phyloP scores from a whole-genome alignment of 306 rosid genomes.

The Datisca glomerata region DNA sequence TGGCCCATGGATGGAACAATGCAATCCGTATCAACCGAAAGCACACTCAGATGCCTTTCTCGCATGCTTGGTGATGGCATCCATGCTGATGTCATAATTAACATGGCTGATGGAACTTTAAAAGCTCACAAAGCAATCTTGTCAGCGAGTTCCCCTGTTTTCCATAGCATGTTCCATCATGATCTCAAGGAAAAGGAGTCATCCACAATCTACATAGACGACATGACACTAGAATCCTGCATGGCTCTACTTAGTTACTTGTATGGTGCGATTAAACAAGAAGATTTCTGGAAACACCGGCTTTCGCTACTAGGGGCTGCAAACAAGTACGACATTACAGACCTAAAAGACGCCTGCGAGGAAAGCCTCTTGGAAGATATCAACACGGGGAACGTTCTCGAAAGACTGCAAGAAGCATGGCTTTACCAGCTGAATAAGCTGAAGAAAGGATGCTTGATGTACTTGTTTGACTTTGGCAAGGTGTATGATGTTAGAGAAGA shows the following conservation, averaged over 20 bases:
- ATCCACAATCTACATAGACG: constrained; percentile 57
- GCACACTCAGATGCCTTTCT: constrained; percentile 48
- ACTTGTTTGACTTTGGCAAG: constrained; percentile 74
- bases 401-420: constrained; percentile 73
- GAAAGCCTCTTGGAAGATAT: constrained; percentile 86
- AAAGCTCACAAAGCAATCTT: constrained; percentile 78
- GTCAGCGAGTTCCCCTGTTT: constrained; percentile 81
- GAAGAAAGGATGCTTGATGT: constrained; percentile 72
- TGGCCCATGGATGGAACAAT: constrained; percentile 50
- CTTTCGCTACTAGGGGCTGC: constrained; percentile 71
- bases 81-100: constrained; percentile 62
- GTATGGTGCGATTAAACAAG: constrained; percentile 71
- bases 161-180: constrained; percentile 76
- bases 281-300: constrained; percentile 72
- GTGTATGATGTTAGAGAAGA: constrained; percentile 62
- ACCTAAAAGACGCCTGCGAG: constrained; percentile 68
- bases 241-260: constrained; percentile 49
- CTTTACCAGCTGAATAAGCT: constrained; percentile 57
- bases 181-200: constrained; percentile 73
- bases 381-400: constrained; percentile 57
- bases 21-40: constrained; percentile 40
- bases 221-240: constrained; percentile 68
- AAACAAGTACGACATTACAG: constrained; percentile 48
- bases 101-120: constrained; percentile 46
- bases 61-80: constrained; percentile 75